Percentiles rank a stretch among this genome's conserved stretches.
These are phyloP conservation scores for Sapria himalayana DNA, from an alignment of 345 rosid species.

Conservation along the genomic window DNA sequence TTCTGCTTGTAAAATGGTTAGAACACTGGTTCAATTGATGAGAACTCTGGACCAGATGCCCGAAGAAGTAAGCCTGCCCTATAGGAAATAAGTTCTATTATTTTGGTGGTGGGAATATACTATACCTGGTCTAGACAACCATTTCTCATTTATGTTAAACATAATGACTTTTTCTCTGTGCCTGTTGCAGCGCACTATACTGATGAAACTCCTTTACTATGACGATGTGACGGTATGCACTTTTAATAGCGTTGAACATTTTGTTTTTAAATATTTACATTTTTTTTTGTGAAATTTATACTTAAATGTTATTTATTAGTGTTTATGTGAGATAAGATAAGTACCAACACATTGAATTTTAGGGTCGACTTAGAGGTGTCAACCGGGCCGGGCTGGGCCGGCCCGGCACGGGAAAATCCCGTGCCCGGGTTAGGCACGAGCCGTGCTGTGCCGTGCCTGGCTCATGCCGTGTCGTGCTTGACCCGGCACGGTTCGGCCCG, in stretches of 20 bases:
- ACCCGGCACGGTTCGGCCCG: too few relatives aligned
- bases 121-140: background rate
- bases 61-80: constrained; percentile 45
- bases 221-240: constrained; percentile 83
- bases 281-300: too few relatives aligned
- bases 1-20: constrained; percentile 91
- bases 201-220: constrained; percentile 90
- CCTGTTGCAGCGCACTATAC: constrained; percentile 70
- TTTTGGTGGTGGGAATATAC: background rate
- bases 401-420: too few relatives aligned
- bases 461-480: too few relatives aligned
- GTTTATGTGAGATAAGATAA: too few relatives aligned
- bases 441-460: too few relatives aligned
- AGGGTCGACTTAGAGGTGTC: too few relatives aligned
- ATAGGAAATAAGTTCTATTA: too few relatives aligned
- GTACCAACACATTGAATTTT: too few relatives aligned
- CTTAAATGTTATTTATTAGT: too few relatives aligned
- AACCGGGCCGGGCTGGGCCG: too few relatives aligned
- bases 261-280: background rate
- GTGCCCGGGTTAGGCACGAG: too few relatives aligned
- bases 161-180: constrained; percentile 5
- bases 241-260: constrained; percentile 5
- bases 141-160: constrained; percentile 6
- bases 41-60: constrained; percentile 94
- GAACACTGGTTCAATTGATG: constrained; percentile 84